These are phyloP conservation scores for Vigna nakashimae DNA, from an alignment of 306 rosid species.

Conservation along the genomic window DNA sequence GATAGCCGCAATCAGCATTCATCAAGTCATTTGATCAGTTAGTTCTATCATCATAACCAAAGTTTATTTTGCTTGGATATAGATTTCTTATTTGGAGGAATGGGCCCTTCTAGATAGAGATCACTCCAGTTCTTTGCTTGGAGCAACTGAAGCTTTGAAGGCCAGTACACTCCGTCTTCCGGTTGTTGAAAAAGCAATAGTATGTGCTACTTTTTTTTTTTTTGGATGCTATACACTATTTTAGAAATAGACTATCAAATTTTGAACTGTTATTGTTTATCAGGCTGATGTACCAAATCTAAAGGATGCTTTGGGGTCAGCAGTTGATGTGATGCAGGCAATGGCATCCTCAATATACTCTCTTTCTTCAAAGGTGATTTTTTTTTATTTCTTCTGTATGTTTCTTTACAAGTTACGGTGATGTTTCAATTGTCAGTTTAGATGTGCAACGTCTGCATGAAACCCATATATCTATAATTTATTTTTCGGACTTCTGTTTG, in stretches of 20 bases:
- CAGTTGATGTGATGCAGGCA: conserved; percentile 95
- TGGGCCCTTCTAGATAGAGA: conserved; percentile 94
- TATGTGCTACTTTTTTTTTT: conserved; percentile 48
- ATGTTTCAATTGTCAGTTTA: conserved; percentile 17
- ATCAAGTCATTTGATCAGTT: conserved; percentile 31
- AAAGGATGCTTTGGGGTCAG: conserved; percentile 93
- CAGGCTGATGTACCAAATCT: conserved; percentile 94
- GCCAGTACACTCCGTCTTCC: conserved; percentile 99
- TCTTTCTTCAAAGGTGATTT: conserved; percentile 80
- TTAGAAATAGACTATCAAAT: conserved; percentile 30
- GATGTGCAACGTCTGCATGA: conserved; percentile 14
- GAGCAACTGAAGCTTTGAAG: conserved; percentile 96
- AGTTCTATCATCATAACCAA: conserved; percentile 12
- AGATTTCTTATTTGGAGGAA: conserved; percentile 90
- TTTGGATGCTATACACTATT: not conserved
- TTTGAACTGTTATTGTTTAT: conserved; percentile 19
- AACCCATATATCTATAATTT: conserved; percentile 22
- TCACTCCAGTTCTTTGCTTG: conserved; percentile 90
- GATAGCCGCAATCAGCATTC: conserved; percentile 15
- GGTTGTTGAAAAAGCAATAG: conserved; percentile 84
- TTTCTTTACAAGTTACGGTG: conserved; percentile 21
- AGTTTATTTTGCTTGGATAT: conserved; percentile 51
- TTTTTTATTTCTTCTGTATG: conserved; percentile 23
- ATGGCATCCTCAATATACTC: conserved; percentile 90
- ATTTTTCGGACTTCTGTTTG: conserved; percentile 8